Evolutionary conservation across 2,329 filamentous ascomycete genomes (phyloP), one percentile per base, ranked within the genome.

Genomic region (Cordyceps pruinosa): DNA sequence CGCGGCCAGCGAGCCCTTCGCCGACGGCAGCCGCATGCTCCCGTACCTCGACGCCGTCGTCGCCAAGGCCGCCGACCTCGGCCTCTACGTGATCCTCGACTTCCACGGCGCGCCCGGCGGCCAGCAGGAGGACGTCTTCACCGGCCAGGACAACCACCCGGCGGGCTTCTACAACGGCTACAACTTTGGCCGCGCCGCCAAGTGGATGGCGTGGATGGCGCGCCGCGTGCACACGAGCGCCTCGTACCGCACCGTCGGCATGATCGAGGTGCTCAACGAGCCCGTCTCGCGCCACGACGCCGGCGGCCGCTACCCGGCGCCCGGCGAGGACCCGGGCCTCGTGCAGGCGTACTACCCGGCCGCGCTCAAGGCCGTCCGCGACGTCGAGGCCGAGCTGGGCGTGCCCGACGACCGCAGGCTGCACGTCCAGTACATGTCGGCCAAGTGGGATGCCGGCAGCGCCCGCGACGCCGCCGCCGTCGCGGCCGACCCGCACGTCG

Each of bases 201-300:
- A 73, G 48, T 84, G 83, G 64, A 72, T 85, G 6, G 69, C 76
- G 41, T 83, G 77, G 75, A 77, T 85, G 66, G 77, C 80, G 1
- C 73, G 74, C 26, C 71, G 75, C 34, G 77, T 83, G 49, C 81
- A 84, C 63, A 68, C 66, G 0, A 75, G 75, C 53, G 58, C 67
- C 6, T 73, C 74, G 46, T 82, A 81, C 64, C 69, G 76, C 41
- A 82, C 77, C 37, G 81, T 84, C 28, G 81, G 82, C 19, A 84
- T 81, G 76, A 68, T 85, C 15, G 76, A 81, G 64, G 71, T 85
- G 10, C 70, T 83, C 61, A 84, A 84, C 66, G 81, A 83, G 66
- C 80, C 80, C 17, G 65, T 76, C 23, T 73, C 62, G 4, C 51
- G 44, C 17, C 63, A 64, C 49, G 62, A 64, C 45, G 49, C 25